Evolutionary conservation across 2,329 filamentous ascomycete species (phyloP), one percentile per base, ranked within the genome.

Genomic region (Phialocephala sp.): DNA sequence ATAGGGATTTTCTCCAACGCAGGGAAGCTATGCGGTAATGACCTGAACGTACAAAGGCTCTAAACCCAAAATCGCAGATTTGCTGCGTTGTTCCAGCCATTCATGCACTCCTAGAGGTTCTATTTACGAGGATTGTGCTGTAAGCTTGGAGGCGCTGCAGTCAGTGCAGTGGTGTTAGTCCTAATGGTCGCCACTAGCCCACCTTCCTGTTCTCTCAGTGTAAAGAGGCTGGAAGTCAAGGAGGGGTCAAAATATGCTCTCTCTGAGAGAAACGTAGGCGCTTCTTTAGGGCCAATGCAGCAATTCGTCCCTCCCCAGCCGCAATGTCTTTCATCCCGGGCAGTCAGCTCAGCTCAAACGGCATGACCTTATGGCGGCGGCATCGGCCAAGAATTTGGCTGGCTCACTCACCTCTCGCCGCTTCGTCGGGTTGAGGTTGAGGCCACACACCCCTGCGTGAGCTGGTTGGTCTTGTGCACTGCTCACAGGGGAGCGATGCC

Each of bases 391-490:
- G 57, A 43, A 43, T 45, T 18, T 41, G 35, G 32, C 57, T 43
- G 20, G 32, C 22, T 59, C 20, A 15, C n/a, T 18, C 20, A 12
- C 20, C 20, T 41, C 37, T 41, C 37, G 37, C 37, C 37, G 37
- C 37, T 41, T 18, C 37, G 27, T 36, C 35, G 20, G 45, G 4
- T 50, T 54, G 22, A 54, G 22, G 9, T 18, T 32, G 24, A 54
- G 27, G 50, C 35, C 24, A 4, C 11, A 18, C 2, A 32, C 24
- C 24, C 43, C 43, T 47, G 43, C 4, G 43, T 3, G 27, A 32
- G 27, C 45, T 62, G 60, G 56, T 64, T 60, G 62, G 62, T 64
- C 62, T 59, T 59, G 62, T 64, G 62, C 62, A 54, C 56, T 32
- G 50, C 24, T 35, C 50, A 54, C 50, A 54, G 50, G 50, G 50